Evolutionary conservation across 2,329 filamentous ascomycete species (phyloP), one percentile per base, ranked within the genome.

Genomic region (Massarina eburnea): DNA sequence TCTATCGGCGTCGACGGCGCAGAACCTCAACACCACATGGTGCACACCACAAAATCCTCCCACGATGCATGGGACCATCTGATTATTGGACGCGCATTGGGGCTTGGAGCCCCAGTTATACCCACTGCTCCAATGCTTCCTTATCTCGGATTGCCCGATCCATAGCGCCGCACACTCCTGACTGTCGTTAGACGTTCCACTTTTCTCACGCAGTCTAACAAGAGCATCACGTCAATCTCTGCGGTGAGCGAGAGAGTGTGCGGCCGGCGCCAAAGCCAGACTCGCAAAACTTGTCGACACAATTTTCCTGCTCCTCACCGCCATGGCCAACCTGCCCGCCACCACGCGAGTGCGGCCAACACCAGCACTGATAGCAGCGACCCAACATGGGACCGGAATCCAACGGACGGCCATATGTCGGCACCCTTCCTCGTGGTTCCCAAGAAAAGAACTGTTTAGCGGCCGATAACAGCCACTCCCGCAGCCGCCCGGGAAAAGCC

Each of bases 81-180:
- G 41, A 57, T 45, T 52, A 66, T 68, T 67, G 64, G 62, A 46
- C 58, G 58, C 52, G 57, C 47, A 51, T 49, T 39, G 51, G 55
- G 55, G 52, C 53, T 59, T 51, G 57, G 47, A 42, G 62, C 48
- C 61, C 64, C 64, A 64, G 48, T 59, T 64, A 52, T 66, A 66
- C 58, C 62, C 64, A 66, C 62, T 55, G 33, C 55, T 47, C 62
- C 64, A 66, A 61, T 55, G 33, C 55, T 47, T 57, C 39, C 55
- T 66, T 66, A 66, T 67, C 63, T 63, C 54, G 58, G 55, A 52
- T 59, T 63, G 37, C 58, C 59, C 59, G 43, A 61, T 61, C 46
- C 50, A 62, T 54, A 49, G 36, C 47, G 48, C 52, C 44, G 57
- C 52, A 57, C 52, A 51, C 44, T 43, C 52, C 50, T 56, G 54